Evolutionary conservation across 805 yeast genomes (phyloP).

Genomic region (Myxozyma geophila): DNA sequence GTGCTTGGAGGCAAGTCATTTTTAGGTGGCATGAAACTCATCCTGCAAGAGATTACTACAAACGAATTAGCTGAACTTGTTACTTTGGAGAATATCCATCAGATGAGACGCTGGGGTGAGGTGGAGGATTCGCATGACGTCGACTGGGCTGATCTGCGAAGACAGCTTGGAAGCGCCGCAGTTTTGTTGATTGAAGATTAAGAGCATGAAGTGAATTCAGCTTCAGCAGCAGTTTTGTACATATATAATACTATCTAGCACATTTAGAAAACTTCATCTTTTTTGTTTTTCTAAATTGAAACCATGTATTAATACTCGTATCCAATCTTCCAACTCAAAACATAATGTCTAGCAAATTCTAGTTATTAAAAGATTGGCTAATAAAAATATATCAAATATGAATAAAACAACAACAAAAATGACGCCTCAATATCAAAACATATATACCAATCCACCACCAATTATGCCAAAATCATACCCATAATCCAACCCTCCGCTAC

Average conservation of each 20-base stretch:
- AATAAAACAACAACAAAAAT: neutral
- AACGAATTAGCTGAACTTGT: slow-evolving; percentile 76
- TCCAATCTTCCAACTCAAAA: neutral
- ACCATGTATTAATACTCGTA: no score
- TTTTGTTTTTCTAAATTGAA: no score
- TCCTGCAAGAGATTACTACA: slow-evolving; percentile 51
- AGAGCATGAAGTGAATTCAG: neutral
- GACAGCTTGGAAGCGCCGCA: slow-evolving; percentile 81
- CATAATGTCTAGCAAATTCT: neutral
- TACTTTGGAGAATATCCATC: slow-evolving; percentile 79
- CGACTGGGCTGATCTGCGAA: slow-evolving; percentile 84
- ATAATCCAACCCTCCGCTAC: no score
- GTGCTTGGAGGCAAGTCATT: slow-evolving; percentile 84
- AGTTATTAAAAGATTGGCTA: neutral
- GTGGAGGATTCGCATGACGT: slow-evolving; percentile 99
- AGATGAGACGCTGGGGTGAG: slow-evolving; percentile 94
- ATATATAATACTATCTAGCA: neutral
- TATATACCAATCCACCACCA: no score
- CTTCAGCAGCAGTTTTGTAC: neutral
- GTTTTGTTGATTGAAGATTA: slow-evolving; percentile 49
- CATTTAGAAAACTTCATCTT: no score
- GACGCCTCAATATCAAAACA: neutral
- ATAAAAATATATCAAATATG: neutral
- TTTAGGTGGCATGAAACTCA: slow-evolving; percentile 72
- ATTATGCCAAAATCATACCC: no score